These are phyloP conservation scores for Talaromyces verruculosus DNA, from an alignment of 2,329 filamentous ascomycete genomes.

Conservation along the genomic window DNA sequence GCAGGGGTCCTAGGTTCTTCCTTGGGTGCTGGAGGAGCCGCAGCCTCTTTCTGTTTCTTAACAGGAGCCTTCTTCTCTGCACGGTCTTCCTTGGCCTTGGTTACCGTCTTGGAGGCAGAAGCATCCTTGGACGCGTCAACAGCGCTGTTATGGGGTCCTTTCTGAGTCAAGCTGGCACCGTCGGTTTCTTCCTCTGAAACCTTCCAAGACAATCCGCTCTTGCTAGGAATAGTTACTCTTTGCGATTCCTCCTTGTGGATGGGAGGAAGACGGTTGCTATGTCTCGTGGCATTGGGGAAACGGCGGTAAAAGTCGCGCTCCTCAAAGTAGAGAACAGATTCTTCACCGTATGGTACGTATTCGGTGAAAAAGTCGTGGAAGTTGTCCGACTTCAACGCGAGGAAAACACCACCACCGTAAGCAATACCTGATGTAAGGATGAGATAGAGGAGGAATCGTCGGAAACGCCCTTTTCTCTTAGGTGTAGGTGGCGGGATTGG, in stretches of 20 bases:
- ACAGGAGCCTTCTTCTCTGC: constrained; percentile 32
- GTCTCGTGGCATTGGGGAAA: constrained; percentile 61
- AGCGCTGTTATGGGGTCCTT: constrained; percentile 51
- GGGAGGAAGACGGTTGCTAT: constrained; percentile 45
- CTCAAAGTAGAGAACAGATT: constrained; percentile 91
- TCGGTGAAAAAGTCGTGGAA: constrained; percentile 99
- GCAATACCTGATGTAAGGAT: constrained; percentile 72
- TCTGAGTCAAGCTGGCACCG: constrained; percentile 59
- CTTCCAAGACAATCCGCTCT: constrained; percentile 81
- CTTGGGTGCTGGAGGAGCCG: constrained; percentile 26
- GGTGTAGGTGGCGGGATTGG: constrained; percentile 48
- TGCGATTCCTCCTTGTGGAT: constrained; percentile 56
- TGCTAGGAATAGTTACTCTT: constrained; percentile 77
- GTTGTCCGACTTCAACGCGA: constrained; percentile 90
- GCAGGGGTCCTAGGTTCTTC: constrained; percentile 42
- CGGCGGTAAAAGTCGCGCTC: constrained; percentile 89
- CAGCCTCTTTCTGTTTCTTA: constrained; percentile 25
- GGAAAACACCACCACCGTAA: constrained; percentile 87
- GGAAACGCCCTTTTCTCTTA: constrained; percentile 70
- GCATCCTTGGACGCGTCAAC: constrained; percentile 33
- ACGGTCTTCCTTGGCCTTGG: constrained; percentile 35
- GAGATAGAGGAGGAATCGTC: constrained; percentile 74
- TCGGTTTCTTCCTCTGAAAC: constrained; percentile 63
- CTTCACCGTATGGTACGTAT: constrained; percentile 91
- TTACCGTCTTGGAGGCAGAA: constrained; percentile 21